phyloP scores from a whole-genome alignment of 352 stramenopile species.

The Phytophthora kernoviae region DNA sequence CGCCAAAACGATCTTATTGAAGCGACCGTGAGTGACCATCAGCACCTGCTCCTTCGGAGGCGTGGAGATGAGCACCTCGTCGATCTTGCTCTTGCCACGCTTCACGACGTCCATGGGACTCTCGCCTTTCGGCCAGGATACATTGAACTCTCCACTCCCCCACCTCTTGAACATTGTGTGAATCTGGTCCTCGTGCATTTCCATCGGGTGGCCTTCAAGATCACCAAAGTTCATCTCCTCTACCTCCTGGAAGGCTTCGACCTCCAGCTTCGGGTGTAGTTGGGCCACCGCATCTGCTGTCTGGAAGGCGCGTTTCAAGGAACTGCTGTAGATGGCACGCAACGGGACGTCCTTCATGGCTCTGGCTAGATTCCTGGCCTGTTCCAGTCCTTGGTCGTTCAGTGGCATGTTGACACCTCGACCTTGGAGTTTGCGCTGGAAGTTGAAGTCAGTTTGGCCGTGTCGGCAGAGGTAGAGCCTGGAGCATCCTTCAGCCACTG shows the following conservation, averaged over 20 bases:
- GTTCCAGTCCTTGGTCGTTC: slow-evolving; percentile 60
- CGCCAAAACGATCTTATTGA: slow-evolving; percentile 85
- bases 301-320: slow-evolving; percentile 53
- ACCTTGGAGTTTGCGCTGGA: slow-evolving; percentile 73
- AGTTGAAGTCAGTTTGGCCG: slow-evolving; percentile 82
- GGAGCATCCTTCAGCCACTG: slow-evolving; percentile 52
- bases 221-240: slow-evolving; percentile 88
- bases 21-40: slow-evolving; percentile 82
- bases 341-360: slow-evolving; percentile 75
- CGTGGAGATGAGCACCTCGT: slow-evolving; percentile 48
- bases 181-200: slow-evolving; percentile 54
- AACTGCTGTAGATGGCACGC: slow-evolving; percentile 70
- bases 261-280: slow-evolving; percentile 54
- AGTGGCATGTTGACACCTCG: slow-evolving; percentile 77
- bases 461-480: slow-evolving; percentile 81
- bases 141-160: slow-evolving; percentile 54
- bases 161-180: slow-evolving; percentile 69
- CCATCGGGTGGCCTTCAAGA: slow-evolving; percentile 68
- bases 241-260: slow-evolving; percentile 67
- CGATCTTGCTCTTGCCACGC: slow-evolving; percentile 68
- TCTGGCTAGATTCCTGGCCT: slow-evolving; percentile 63
- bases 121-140: slow-evolving; percentile 68
- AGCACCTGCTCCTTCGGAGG: slow-evolving; percentile 63
- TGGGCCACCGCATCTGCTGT: slow-evolving; percentile 59
- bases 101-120: slow-evolving; percentile 69